These are phyloP conservation scores for Astrothelium subdiscretum DNA, from an alignment of 495 filamentous ascomycete species.

Conservation along the genomic window DNA sequence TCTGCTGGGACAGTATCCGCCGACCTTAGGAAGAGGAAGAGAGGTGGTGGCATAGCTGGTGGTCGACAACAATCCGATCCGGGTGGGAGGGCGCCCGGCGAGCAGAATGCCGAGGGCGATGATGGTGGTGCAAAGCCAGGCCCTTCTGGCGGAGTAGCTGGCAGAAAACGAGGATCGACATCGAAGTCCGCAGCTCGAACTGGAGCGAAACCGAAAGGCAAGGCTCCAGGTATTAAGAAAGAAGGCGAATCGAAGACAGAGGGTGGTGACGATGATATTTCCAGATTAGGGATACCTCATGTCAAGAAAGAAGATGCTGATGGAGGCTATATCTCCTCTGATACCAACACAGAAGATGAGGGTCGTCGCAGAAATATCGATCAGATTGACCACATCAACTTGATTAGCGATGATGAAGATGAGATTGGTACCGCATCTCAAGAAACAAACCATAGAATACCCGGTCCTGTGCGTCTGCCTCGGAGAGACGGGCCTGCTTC, in stretches of 20 bases:
- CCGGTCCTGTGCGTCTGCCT: constrained; percentile 40
- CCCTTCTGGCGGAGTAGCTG: background rate
- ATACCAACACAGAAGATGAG: constrained; percentile 17
- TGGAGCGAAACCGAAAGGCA: background rate
- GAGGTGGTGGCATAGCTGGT: constrained; percentile 2
- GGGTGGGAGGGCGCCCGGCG: constrained; percentile 1
- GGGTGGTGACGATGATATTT: constrained; percentile 7
- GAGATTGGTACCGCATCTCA: background rate
- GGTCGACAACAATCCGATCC: background rate
- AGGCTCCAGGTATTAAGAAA: constrained; percentile 1
- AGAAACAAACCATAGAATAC: background rate
- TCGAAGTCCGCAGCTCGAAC: background rate
- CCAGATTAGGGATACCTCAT: background rate
- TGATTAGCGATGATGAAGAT: constrained; percentile 24
- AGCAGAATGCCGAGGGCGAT: background rate
- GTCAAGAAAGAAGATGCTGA: constrained; percentile 16
- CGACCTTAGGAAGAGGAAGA: background rate
- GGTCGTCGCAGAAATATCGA: constrained; percentile 22
- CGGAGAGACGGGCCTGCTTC: constrained; percentile 10
- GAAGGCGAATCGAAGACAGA: constrained; percentile 6
- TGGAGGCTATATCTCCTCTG: constrained; percentile 29
- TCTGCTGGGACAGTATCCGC: constrained; percentile 15
- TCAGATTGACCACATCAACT: constrained; percentile 20
- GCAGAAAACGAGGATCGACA: background rate
- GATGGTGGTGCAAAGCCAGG: background rate